phyloP scores from a whole-genome alignment of 2,329 filamentous ascomycete genomes.

The Stagonosporopsis cucurbitacearum region DNA sequence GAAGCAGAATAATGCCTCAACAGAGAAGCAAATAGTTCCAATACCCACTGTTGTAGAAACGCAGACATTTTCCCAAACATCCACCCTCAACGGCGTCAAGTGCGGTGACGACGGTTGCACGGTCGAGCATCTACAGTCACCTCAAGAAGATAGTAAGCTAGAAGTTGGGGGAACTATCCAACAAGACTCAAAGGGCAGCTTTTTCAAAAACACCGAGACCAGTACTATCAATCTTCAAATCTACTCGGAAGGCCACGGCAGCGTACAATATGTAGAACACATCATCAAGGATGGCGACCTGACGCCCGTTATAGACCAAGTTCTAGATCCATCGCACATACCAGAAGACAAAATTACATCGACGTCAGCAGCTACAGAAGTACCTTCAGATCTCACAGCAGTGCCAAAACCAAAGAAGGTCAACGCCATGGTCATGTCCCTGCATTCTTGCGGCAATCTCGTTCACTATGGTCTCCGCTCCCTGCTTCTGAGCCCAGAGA shows the following conservation, averaged over 20 bases:
- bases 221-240: constrained; percentile 45
- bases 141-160: background rate
- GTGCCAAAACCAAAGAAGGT: constrained; percentile 42
- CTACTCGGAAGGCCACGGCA: constrained; percentile 68
- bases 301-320: constrained; percentile 68
- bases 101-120: constrained; percentile 27
- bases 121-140: background rate
- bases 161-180: background rate
- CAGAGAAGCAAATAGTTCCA: background rate
- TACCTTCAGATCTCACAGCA: constrained; percentile 33
- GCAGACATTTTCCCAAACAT: background rate
- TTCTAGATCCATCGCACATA: constrained; percentile 55
- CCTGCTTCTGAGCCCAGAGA: constrained; percentile 80
- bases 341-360: constrained; percentile 34
- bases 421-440: constrained; percentile 83
- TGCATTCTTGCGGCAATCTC: constrained; percentile 98
- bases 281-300: constrained; percentile 76
- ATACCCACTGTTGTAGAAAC: background rate
- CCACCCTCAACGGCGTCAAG: background rate
- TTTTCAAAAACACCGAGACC: constrained; percentile 19
- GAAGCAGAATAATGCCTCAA: background rate
- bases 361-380: constrained; percentile 27
- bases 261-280: constrained; percentile 79
- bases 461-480: constrained; percentile 92
- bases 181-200: constrained; percentile 13